Conservation (phyloP, 768 basidiomycete genomes). For the Leccinum aurantiacum region DNA sequence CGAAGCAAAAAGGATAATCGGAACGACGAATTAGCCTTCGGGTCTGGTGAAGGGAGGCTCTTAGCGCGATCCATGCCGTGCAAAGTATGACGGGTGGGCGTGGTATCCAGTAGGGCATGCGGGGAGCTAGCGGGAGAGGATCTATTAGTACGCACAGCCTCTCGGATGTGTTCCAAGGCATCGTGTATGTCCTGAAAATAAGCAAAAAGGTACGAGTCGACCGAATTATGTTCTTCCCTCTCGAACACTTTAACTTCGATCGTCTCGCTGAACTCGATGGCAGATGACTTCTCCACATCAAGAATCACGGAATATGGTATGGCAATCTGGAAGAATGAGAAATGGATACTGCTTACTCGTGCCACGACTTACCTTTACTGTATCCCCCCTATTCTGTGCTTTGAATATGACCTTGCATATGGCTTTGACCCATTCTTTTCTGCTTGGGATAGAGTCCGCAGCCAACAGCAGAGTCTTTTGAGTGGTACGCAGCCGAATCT, state of each 20-base stretch:
- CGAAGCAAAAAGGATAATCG: conserved; percentile 63
- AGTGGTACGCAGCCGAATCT: conserved; percentile 81
- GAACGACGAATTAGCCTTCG: conserved; percentile 48
- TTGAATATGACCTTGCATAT: conserved; percentile 94
- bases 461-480: conserved; percentile 70
- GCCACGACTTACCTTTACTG: conserved; percentile 68
- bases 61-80: conserved; percentile 41
- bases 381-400: conserved; percentile 94
- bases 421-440: conserved; percentile 95
- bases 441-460: conserved; percentile 78
- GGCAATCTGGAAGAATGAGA: conserved; percentile 60
- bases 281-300: conserved; percentile 84
- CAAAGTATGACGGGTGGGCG: conserved; percentile 39
- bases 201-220: conserved; percentile 92
- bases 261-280: conserved; percentile 95
- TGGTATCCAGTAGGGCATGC: conserved; percentile 56
- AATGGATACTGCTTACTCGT: neutral
- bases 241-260: conserved; percentile 93
- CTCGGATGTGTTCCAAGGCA: conserved; percentile 80
- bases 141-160: conserved; percentile 63
- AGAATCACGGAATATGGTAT: conserved; percentile 89
- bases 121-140: conserved; percentile 25
- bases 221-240: conserved; percentile 68
- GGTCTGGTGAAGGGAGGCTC: conserved; percentile 36
- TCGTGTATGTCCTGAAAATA: conserved; percentile 83